phyloP scores from a whole-genome alignment of 208 protist species.

The Leishmania tarentolae region DNA sequence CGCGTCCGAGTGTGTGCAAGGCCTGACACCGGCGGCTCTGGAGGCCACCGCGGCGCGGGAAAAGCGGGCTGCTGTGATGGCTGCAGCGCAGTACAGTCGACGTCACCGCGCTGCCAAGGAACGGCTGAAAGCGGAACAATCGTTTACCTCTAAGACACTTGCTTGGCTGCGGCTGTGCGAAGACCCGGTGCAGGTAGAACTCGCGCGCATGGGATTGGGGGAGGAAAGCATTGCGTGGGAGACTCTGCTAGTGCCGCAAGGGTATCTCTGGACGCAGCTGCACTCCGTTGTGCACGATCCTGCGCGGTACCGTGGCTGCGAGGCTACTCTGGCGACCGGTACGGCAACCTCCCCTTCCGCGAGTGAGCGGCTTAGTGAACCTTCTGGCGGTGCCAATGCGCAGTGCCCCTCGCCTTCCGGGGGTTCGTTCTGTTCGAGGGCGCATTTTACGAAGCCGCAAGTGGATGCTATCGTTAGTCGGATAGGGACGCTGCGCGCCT shows the following conservation, averaged over 20 bases:
- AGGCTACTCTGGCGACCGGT: slow-evolving; percentile 15
- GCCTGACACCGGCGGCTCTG: slow-evolving; percentile 24
- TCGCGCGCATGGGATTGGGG: slow-evolving; percentile 33
- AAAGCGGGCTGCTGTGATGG: slow-evolving; percentile 34
- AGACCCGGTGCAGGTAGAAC: slow-evolving; percentile 27
- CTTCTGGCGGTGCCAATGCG: not conserved
- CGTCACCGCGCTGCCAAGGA: slow-evolving; percentile 22
- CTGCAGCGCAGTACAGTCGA: slow-evolving; percentile 32
- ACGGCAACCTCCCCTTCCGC: not conserved
- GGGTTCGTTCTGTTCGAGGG: not conserved
- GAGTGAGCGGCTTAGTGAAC: not conserved
- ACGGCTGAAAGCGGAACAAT: slow-evolving; percentile 21
- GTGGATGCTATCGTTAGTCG: slow-evolving; percentile 65
- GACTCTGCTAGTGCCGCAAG: slow-evolving; percentile 35
- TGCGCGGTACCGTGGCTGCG: slow-evolving; percentile 34
- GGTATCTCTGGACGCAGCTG: slow-evolving; percentile 36
- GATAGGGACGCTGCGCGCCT: slow-evolving; percentile 45
- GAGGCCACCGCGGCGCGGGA: slow-evolving; percentile 22
- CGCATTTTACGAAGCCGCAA: slow-evolving; percentile 60
- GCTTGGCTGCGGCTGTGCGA: slow-evolving; percentile 14
- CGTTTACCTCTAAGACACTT: slow-evolving; percentile 17
- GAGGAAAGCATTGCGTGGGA: slow-evolving; percentile 29
- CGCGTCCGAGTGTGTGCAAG: slow-evolving; percentile 25
- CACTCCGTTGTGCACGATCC: slow-evolving; percentile 39
- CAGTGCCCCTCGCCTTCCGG: not conserved